Conservation (phyloP, 2,329 filamentous ascomycete genomes). For the Epicoccum nigrum region DNA sequence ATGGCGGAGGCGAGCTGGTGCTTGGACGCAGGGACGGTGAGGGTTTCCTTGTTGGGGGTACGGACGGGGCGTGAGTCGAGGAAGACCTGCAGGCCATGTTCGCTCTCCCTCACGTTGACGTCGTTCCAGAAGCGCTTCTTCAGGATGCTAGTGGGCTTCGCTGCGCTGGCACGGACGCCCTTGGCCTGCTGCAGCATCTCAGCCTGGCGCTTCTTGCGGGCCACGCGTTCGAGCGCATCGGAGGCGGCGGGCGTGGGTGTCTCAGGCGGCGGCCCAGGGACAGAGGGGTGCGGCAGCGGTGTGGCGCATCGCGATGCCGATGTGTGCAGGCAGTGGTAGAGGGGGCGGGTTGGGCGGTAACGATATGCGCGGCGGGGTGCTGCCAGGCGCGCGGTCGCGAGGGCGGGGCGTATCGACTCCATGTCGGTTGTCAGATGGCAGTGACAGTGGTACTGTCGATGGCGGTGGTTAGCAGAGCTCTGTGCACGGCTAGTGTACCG, state of each 20-base stretch:
- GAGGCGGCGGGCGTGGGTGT: constrained; percentile 58
- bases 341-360: too few relatives aligned
- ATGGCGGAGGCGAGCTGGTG: constrained; percentile 82
- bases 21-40: constrained; percentile 77
- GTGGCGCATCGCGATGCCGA: constrained; percentile 55
- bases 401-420: constrained; percentile 33
- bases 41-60: constrained; percentile 72
- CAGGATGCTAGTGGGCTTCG: constrained; percentile 57
- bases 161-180: constrained; percentile 49
- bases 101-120: constrained; percentile 67
- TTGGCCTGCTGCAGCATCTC: constrained; percentile 56
- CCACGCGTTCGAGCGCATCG: constrained; percentile 56
- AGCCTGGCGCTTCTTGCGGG: constrained; percentile 57
- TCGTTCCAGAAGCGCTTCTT: constrained; percentile 88
- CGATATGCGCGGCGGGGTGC: constrained; percentile 24
- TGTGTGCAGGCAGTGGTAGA: constrained; percentile 49
- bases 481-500: not conserved
- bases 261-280: constrained; percentile 65
- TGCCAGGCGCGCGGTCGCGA: constrained; percentile 27
- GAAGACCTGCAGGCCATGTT: constrained; percentile 69
- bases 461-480: constrained; percentile 2
- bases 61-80: constrained; percentile 82
- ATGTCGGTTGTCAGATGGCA: not conserved
- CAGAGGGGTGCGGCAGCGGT: constrained; percentile 62
- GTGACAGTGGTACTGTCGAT: not conserved